Percentiles rank a stretch among this genome's conserved stretches.
Evolutionary conservation across 768 basidiomycete species (phyloP).

Genomic region (Pholiota conissans): DNA sequence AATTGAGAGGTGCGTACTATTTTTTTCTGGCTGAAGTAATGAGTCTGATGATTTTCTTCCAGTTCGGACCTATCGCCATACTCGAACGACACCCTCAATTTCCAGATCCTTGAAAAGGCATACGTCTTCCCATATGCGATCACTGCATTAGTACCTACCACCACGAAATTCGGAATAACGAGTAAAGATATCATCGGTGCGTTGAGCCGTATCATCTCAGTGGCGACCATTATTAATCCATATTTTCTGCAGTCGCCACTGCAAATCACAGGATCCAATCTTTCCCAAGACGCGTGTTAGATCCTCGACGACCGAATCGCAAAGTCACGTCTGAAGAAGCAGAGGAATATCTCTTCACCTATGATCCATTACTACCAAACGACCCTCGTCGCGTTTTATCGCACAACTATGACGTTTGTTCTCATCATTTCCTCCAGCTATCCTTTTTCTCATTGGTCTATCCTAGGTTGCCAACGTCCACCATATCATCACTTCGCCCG

Average conservation of each 20-base stretch:
- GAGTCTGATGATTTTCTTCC: background rate
- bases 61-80: constrained; percentile 47
- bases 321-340: constrained; percentile 76
- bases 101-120: constrained; percentile 65
- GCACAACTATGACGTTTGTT: constrained; percentile 44
- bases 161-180: constrained; percentile 87
- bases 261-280: constrained; percentile 71
- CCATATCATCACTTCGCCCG: constrained; percentile 74
- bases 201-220: constrained; percentile 20
- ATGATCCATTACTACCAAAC: constrained; percentile 76
- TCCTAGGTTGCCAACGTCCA: constrained; percentile 69
- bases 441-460: background rate
- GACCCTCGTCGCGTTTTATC: constrained; percentile 60
- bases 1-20: constrained; percentile 58
- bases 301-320: constrained; percentile 78
- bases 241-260: constrained; percentile 62
- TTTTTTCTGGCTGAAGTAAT: background rate
- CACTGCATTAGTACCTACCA: constrained; percentile 70
- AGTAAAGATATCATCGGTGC: constrained; percentile 83
- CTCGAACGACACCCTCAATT: constrained; percentile 49
- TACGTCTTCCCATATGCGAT: constrained; percentile 72
- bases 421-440: background rate
- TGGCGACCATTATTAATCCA: background rate
- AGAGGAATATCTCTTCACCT: constrained; percentile 85
- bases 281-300: constrained; percentile 69